Conservation (phyloP, 306 rosid genomes). For the Vigna mungo region DNA sequence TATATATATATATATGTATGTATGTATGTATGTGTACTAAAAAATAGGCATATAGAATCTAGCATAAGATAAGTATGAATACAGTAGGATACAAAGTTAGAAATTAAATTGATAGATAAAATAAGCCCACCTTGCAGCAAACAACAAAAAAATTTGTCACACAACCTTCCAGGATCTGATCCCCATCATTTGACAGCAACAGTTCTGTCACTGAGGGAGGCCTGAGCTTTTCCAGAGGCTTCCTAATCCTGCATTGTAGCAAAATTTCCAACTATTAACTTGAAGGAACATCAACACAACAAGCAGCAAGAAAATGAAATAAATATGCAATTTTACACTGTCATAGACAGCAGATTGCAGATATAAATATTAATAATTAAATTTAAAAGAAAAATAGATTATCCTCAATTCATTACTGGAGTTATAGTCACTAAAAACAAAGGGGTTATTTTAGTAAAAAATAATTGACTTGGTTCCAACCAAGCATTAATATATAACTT, state of each 20-base stretch:
- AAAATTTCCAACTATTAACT: conserved; percentile 24
- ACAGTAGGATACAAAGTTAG: neutral
- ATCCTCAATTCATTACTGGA: neutral
- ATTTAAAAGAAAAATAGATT: neutral
- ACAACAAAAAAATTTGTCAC: conserved; percentile 83
- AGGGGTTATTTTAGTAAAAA: neutral
- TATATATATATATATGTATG: too few species aligned
- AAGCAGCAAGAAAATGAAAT: conserved; percentile 1
- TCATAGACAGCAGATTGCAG: neutral
- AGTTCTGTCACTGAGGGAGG: conserved; percentile 86
- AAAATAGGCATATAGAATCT: conserved; percentile 3
- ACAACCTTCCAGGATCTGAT: conserved; percentile 86
- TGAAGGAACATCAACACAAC: conserved; percentile 27
- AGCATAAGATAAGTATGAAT: conserved; percentile 22
- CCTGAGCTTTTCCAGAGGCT: conserved; percentile 77
- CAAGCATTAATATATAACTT: neutral
- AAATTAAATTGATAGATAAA: conserved; percentile 19
- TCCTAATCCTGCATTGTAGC: conserved; percentile 67
- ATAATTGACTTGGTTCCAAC: neutral
- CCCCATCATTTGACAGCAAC: conserved; percentile 80
- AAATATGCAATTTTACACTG: neutral
- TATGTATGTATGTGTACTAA: neutral
- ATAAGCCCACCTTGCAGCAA: conserved; percentile 65
- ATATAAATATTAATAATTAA: conserved; percentile 12
- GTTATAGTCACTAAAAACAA: conserved; percentile 1